phyloP scores from a whole-genome alignment of 2,329 filamentous ascomycete genomes.

The Ilyonectria destructans region DNA sequence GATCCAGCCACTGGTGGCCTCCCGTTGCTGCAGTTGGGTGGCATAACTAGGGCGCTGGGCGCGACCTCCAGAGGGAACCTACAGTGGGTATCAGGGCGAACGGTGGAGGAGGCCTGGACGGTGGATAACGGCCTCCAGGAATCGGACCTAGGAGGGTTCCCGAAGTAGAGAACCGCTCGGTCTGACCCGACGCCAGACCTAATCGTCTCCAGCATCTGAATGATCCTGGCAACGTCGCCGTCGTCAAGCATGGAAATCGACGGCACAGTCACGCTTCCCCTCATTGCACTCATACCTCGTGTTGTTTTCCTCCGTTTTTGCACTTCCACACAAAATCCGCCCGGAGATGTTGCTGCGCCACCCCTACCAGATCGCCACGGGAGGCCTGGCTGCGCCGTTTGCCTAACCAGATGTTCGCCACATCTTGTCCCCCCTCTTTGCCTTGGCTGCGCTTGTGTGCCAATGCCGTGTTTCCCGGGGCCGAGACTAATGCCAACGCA shows the following conservation, averaged over 20 bases:
- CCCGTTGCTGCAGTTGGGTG: too few species aligned
- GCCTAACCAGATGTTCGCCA: conserved; percentile 20
- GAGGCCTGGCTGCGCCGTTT: conserved; percentile 21
- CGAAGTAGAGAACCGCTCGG: not conserved
- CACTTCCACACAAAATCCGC: not conserved
- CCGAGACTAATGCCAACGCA: not conserved
- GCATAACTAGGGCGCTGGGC: too few species aligned
- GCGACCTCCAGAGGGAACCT: too few species aligned
- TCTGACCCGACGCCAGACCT: not conserved
- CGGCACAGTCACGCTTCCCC: not conserved
- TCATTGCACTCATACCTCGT: not conserved
- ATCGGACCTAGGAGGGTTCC: not conserved
- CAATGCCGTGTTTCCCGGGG: conserved; percentile 2
- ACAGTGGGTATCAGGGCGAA: too few species aligned
- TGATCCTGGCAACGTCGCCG: not conserved
- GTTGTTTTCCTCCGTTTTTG: not conserved
- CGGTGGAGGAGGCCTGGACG: not conserved
- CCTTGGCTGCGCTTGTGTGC: conserved; percentile 1
- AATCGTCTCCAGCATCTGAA: not conserved
- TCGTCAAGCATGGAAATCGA: not conserved
- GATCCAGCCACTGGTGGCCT: too few species aligned
- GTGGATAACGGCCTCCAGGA: not conserved
- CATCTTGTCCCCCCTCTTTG: conserved; percentile 3
- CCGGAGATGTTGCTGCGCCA: conserved; percentile 16
- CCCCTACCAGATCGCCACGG: not conserved